Percentiles rank a stretch among this genome's conserved stretches.
Conservation (phyloP, 495 filamentous ascomycete species). For the Penicillium diatomitis region DNA sequence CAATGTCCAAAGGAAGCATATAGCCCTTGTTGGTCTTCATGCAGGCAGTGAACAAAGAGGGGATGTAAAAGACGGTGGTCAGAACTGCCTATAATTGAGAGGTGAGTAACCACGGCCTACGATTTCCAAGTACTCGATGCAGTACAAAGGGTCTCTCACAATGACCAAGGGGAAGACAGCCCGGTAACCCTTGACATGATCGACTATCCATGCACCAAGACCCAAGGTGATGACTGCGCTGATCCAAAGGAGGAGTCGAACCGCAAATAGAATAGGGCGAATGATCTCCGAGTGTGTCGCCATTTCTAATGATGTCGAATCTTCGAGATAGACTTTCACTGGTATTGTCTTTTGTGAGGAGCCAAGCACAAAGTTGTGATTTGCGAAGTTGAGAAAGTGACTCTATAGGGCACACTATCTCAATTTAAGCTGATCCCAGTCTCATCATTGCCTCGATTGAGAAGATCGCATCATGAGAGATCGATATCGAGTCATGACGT, state of each 20-base stretch:
- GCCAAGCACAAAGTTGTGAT: too few species aligned
- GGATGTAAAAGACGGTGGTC: slow-evolving; percentile 10
- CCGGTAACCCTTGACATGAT: slow-evolving; percentile 9
- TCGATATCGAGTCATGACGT: too few species aligned
- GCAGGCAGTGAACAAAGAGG: slow-evolving; percentile 6
- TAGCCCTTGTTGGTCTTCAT: slow-evolving; percentile 10
- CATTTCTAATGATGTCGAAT: neutral
- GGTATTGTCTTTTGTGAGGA: too few species aligned
- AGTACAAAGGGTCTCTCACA: slow-evolving; percentile 1
- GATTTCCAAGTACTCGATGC: neutral
- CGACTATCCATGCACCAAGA: slow-evolving; percentile 10
- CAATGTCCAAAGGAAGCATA: slow-evolving; percentile 11
- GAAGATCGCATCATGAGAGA: too few species aligned
- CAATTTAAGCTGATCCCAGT: too few species aligned
- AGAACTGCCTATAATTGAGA: slow-evolving; percentile 6
- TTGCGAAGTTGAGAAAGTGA: too few species aligned
- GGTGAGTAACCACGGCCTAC: neutral
- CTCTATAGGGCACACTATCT: too few species aligned
- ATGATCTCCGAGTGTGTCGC: neutral
- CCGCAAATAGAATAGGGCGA: slow-evolving; percentile 3
- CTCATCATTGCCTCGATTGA: too few species aligned
- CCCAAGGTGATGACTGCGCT: slow-evolving; percentile 9
- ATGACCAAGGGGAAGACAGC: slow-evolving; percentile 9
- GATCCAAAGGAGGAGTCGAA: slow-evolving; percentile 9
- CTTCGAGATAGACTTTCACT: too few species aligned